These are phyloP conservation scores for Guillardia theta DNA, from an alignment of 78 protist genomes.

Conservation along the genomic window DNA sequence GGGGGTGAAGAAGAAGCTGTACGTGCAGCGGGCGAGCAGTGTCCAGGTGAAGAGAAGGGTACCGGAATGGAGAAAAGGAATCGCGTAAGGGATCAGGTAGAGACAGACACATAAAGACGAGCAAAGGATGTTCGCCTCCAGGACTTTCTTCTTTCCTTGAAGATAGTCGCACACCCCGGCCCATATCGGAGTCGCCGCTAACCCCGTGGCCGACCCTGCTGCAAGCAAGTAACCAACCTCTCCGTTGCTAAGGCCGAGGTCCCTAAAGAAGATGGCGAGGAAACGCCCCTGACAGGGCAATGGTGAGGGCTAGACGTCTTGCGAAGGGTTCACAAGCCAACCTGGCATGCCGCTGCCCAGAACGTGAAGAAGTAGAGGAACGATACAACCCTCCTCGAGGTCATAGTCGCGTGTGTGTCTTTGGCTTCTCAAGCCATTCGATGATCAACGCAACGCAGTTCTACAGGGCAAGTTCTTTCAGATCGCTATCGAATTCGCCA, in stretches of 20 bases:
- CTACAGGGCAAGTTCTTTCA: too few relatives aligned
- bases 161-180: background rate
- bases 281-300: background rate
- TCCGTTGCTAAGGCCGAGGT: background rate
- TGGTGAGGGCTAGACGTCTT: too few relatives aligned
- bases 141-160: background rate
- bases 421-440: too few relatives aligned
- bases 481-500: too few relatives aligned
- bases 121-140: background rate
- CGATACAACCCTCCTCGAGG: too few relatives aligned
- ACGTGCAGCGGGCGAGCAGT: background rate
- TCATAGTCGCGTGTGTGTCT: too few relatives aligned
- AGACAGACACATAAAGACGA: background rate
- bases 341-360: background rate
- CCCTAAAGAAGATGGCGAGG: background rate
- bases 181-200: background rate
- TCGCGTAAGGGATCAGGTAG: background rate
- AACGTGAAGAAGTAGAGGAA: background rate
- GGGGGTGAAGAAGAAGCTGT: background rate
- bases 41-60: background rate
- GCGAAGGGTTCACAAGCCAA: too few relatives aligned
- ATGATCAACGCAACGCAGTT: too few relatives aligned
- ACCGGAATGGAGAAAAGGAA: background rate
- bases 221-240: background rate
- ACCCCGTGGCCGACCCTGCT: background rate